Percentiles rank a stretch among this genome's conserved stretches.
phyloP scores from a whole-genome alignment of 805 yeast species.

The Candida piceae region DNA sequence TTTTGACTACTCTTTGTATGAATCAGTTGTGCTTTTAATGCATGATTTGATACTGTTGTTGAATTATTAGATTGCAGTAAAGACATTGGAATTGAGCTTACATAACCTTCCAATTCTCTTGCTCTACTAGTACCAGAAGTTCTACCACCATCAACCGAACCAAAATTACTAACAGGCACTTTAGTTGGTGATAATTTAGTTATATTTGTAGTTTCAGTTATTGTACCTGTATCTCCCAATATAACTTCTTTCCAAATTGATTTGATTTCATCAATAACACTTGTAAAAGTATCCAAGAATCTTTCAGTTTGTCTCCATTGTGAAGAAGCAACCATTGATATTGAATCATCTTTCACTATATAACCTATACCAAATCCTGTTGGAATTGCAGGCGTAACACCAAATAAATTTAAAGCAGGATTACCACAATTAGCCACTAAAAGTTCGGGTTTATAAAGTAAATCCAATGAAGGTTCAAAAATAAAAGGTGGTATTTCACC shows the following conservation, averaged over 20 bases:
- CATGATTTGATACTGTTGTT: background rate
- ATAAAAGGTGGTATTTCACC: constrained; percentile 37
- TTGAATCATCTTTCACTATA: constrained; percentile 47
- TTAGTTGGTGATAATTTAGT: constrained; percentile 4
- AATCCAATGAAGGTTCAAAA: constrained; percentile 36
- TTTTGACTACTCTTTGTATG: constrained; percentile 20
- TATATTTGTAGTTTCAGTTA: constrained; percentile 3
- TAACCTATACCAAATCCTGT: constrained; percentile 57
- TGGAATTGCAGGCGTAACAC: constrained; percentile 56
- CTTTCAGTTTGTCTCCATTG: constrained; percentile 58
- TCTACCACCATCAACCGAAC: constrained; percentile 3
- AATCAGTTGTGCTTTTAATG: constrained; percentile 3
- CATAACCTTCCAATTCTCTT: constrained; percentile 22
- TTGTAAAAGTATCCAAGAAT: constrained; percentile 47
- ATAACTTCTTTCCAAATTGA: constrained; percentile 28
- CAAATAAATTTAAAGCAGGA: constrained; percentile 53
- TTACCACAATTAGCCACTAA: constrained; percentile 54
- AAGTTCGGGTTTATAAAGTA: constrained; percentile 32
- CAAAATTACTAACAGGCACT: background rate
- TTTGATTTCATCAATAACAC: constrained; percentile 44
- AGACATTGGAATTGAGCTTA: constrained; percentile 30
- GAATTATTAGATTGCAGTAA: constrained; percentile 27
- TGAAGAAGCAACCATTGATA: constrained; percentile 47
- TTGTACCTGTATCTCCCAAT: constrained; percentile 1
- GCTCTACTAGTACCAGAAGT: constrained; percentile 15